Base-by-base conservation (phyloP, 2,329 filamentous ascomycete genomes). In the Fusarium brevicatenulatum region DNA sequence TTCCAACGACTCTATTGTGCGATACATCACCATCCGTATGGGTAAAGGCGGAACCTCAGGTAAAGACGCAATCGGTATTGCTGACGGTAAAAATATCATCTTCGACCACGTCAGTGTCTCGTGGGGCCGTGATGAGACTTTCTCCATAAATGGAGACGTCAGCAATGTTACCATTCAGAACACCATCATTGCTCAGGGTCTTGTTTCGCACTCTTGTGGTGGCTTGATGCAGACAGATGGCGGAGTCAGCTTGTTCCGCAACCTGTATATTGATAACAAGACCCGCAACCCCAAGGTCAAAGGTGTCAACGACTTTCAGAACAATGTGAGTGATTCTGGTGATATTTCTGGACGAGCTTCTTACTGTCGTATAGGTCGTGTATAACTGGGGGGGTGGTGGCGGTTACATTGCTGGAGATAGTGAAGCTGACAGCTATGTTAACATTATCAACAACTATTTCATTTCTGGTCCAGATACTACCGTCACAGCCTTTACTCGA, bases 361-460 rank as follows among this genome's bases (percentile, higher is more conserved):
- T 59, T 1, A 65, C 25, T 79, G 46, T 72, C 21, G 2, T 10
- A 3, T 10, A 86, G 73, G 82, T 89, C 6, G 74, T 89, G 6
- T 89, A 89, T 74, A 89, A 89, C 75, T 89, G 86, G 83, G 87
- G 86, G 15, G 81, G 82, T 2, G 86, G 86, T 1, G 87, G 86
- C 9, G 87, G 84, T 8, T 89, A 89, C 59, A 89, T 88, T 57
- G 86, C 86, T 0, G 86, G 86, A 6, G 86, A 87, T 67, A 86
- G 84, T 39, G 79, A 75, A 0, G 86, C 83, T 9, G 73, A 81
- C 32, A 87, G 84, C 58, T 82, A 84, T 54, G 86, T 83, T 9
- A 87, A 89, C 68, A 86, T 89, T 62, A 81, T 88, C 58, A 85
- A 86, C 66, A 89, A 89, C 78, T 89, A 89, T 77, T 89, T 88